phyloP scores from a whole-genome alignment of 2,329 filamentous ascomycete species.

The Scolecobasidium constrictum region DNA sequence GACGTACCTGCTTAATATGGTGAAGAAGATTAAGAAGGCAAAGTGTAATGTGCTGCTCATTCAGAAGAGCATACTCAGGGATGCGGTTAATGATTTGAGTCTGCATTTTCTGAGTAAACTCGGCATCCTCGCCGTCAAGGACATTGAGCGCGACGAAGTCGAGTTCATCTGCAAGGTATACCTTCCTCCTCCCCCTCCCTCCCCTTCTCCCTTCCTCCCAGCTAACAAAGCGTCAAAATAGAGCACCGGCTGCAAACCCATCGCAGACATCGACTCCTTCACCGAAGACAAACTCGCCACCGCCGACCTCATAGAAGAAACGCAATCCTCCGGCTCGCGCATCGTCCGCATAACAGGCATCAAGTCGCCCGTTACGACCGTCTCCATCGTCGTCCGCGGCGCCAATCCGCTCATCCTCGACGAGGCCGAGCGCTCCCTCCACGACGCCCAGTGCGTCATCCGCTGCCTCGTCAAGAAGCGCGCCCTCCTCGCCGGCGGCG shows the following conservation, averaged over 20 bases:
- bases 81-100: conserved; percentile 94
- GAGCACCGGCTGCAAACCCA: conserved; percentile 95
- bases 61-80: conserved; percentile 94
- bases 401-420: conserved; percentile 92
- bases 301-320: conserved; percentile 89
- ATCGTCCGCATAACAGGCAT: conserved; percentile 94
- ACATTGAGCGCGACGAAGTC: conserved; percentile 96
- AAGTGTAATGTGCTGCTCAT: conserved; percentile 98
- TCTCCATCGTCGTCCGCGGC: conserved; percentile 88
- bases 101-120: conserved; percentile 96
- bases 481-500: conserved; percentile 93
- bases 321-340: conserved; percentile 73
- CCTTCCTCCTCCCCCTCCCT: neutral
- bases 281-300: conserved; percentile 95
- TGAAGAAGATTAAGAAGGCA: conserved; percentile 99
- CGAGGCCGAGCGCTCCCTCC: conserved; percentile 90
- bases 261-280: conserved; percentile 97
- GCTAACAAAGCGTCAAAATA: conserved; percentile 11
- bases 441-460: conserved; percentile 96
- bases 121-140: conserved; percentile 90
- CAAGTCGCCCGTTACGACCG: conserved; percentile 70
- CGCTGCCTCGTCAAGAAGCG: conserved; percentile 98
- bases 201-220: neutral
- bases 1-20: conserved; percentile 94
- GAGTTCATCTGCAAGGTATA: conserved; percentile 89